Percentiles rank a stretch among this genome's conserved stretches.
Evolutionary conservation across 2,329 filamentous ascomycete species (phyloP).

Genomic region (Coniella vitis): DNA sequence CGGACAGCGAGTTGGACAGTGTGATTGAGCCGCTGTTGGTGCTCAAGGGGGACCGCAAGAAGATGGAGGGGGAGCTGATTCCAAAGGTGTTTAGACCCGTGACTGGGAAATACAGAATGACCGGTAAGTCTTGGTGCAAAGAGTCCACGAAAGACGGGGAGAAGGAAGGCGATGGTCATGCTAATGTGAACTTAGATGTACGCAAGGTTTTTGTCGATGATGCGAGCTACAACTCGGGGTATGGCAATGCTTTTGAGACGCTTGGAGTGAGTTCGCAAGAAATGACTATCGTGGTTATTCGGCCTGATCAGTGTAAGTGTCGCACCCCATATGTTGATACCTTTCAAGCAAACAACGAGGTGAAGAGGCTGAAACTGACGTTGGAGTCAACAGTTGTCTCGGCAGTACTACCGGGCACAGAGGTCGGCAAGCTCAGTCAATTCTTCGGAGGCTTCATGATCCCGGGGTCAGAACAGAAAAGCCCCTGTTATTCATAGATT

Average conservation of each 20-base stretch:
- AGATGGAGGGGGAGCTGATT: conserved; percentile 45
- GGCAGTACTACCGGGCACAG: conserved; percentile 18
- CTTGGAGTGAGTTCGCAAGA: conserved; percentile 42
- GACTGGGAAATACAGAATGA: conserved; percentile 47
- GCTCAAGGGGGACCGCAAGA: conserved; percentile 38
- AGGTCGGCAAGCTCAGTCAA: conserved; percentile 12
- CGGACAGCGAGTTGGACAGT: conserved; percentile 38
- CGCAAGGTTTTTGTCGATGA: conserved; percentile 54
- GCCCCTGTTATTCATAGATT: not conserved
- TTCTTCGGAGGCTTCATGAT: conserved; percentile 22
- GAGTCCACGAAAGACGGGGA: no score
- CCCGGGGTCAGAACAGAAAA: not conserved
- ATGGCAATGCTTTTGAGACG: conserved; percentile 49
- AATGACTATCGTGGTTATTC: conserved; percentile 45
- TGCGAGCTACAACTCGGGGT: conserved; percentile 45
- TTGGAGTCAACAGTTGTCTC: conserved; percentile 25
- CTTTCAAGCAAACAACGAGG: no score
- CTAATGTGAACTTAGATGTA: no score
- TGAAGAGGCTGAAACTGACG: no score
- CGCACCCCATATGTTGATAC: no score
- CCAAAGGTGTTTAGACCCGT: conserved; percentile 49
- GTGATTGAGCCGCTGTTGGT: conserved; percentile 53
- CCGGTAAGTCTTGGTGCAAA: no score
- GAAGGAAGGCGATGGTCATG: no score
- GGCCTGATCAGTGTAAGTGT: conserved; percentile 54